phyloP scores from a whole-genome alignment of 129 eudicot species.

The Calendula officinalis region DNA sequence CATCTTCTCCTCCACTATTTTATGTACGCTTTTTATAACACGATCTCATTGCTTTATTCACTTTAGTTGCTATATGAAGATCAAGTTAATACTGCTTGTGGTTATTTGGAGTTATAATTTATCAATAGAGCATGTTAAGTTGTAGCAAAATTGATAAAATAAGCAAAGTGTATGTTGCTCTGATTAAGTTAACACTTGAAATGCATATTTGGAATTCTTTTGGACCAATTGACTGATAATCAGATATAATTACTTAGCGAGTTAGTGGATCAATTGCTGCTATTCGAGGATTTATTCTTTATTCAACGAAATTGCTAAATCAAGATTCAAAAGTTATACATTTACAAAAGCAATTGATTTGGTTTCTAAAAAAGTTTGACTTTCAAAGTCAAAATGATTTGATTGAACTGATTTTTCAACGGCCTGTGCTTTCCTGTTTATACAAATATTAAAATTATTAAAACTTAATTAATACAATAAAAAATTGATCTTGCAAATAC shows the following conservation, averaged over 20 bases:
- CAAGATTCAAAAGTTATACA: not conserved
- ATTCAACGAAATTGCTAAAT: not conserved
- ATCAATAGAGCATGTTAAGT: not conserved
- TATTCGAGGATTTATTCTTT: not conserved
- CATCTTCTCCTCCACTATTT: no score
- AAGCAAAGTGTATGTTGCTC: not conserved
- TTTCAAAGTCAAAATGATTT: no score
- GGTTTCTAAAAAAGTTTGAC: no score
- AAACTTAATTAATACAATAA: no score
- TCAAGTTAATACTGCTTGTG: not conserved
- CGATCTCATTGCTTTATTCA: constrained; percentile 5
- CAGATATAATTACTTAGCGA: not conserved
- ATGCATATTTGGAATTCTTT: constrained; percentile 9
- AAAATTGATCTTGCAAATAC: no score
- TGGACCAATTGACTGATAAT: not conserved
- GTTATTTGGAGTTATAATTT: not conserved
- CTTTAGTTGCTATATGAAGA: constrained; percentile 7
- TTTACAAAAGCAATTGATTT: not conserved
- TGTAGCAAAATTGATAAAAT: no score
- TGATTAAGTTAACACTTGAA: not conserved
- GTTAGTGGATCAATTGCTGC: not conserved
- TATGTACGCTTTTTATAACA: not conserved
- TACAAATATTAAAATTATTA: no score
- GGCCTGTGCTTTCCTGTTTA: no score
- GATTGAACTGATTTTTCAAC: no score